Evolutionary conservation across 768 basidiomycete species (phyloP).

Genomic region (Mycena olivaceomarginata): DNA sequence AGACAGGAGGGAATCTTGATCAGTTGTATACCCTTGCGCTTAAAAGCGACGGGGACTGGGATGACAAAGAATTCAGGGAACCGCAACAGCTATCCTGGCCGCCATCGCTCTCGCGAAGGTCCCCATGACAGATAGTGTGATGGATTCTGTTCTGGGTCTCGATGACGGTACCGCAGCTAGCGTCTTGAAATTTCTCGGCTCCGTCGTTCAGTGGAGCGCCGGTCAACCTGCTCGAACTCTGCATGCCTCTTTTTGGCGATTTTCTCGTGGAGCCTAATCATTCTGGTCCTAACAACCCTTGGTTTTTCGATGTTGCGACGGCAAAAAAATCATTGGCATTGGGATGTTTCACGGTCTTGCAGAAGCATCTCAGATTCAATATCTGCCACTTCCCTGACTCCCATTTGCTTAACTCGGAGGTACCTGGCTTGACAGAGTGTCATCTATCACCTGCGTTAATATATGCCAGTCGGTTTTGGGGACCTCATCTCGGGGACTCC

Average conservation of each 20-base stretch:
- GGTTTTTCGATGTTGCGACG: not conserved
- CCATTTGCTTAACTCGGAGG: not conserved
- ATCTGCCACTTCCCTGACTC: not conserved
- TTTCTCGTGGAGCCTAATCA: not conserved
- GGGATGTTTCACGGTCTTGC: conserved; percentile 4
- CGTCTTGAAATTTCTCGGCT: not conserved
- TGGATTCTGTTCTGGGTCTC: conserved; percentile 5
- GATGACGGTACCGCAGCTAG: not conserved
- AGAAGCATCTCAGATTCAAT: conserved; percentile 7
- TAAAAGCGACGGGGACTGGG: too few species aligned
- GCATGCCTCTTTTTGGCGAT: conserved; percentile 6
- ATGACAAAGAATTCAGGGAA: too few species aligned
- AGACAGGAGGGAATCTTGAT: too few species aligned
- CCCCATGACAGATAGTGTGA: conserved; percentile 1
- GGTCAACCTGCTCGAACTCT: conserved; percentile 9
- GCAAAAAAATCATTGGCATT: conserved; percentile 1
- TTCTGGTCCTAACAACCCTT: conserved; percentile 2
- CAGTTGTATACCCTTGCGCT: too few species aligned
- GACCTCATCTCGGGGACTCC: not conserved
- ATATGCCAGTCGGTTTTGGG: conserved; percentile 9
- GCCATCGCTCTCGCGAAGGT: not conserved
- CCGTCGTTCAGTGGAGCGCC: conserved; percentile 4
- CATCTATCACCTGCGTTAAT: not conserved
- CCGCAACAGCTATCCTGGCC: too few species aligned
- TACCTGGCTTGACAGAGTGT: not conserved